A percentile compares a stretch with the other conserved stretches of the same genome.
These are phyloP conservation scores for Eucalyptus sp. DNA, from an alignment of 345 rosid genomes.

Conservation along the genomic window DNA sequence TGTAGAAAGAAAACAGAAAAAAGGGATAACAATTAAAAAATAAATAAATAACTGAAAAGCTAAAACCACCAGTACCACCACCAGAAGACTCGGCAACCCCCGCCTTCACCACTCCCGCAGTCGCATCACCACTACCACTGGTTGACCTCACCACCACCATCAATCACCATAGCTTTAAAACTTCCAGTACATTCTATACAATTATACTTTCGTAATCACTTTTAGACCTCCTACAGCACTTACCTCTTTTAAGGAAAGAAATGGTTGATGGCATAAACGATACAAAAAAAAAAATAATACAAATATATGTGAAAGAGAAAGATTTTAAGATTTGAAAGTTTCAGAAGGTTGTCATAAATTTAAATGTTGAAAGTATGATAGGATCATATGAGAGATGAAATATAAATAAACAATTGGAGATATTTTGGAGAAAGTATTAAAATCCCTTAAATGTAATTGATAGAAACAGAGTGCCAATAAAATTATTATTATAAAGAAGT, in stretches of 20 bases:
- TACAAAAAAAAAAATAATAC: background rate
- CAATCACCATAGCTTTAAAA: background rate
- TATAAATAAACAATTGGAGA: too few species aligned
- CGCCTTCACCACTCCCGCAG: background rate
- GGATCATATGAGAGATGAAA: background rate
- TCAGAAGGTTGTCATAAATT: background rate
- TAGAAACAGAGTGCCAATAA: fast-evolving
- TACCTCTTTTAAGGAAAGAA: background rate
- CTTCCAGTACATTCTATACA: background rate
- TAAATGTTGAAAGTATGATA: background rate
- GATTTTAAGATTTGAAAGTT: background rate
- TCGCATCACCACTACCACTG: background rate
- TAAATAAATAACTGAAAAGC: background rate
- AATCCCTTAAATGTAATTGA: background rate
- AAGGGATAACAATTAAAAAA: background rate
- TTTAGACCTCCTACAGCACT: background rate
- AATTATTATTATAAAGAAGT: background rate
- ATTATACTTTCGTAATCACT: background rate
- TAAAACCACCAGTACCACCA: background rate
- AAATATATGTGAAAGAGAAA: background rate
- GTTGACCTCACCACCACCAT: background rate
- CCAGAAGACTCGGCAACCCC: background rate
- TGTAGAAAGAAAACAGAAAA: background rate
- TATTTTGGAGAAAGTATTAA: background rate
- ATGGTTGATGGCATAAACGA: background rate